These are phyloP conservation scores for Suillus ampliporus DNA, from an alignment of 768 basidiomycete genomes.

Conservation along the genomic window DNA sequence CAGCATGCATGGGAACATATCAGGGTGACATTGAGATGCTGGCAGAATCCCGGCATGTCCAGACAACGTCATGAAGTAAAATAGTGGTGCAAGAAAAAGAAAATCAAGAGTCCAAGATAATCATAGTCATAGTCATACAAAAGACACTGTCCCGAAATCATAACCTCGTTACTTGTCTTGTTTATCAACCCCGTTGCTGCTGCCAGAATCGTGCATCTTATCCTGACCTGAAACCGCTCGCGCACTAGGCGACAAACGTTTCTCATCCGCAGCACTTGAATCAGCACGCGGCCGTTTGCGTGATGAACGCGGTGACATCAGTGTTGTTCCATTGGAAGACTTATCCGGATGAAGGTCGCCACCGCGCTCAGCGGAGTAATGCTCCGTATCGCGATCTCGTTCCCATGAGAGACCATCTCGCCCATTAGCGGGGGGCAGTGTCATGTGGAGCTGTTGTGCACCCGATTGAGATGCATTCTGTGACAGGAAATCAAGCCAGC, in stretches of 20 bases:
- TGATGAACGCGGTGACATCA: slow-evolving; percentile 27
- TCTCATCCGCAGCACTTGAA: slow-evolving; percentile 24
- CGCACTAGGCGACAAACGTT: slow-evolving; percentile 20
- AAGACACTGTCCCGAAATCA: slow-evolving; percentile 2
- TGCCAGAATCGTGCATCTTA: slow-evolving; percentile 21
- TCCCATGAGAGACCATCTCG: slow-evolving; percentile 38
- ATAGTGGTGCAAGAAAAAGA: not conserved
- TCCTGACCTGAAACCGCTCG: slow-evolving; percentile 25
- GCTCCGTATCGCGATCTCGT: slow-evolving; percentile 35
- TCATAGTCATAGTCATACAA: not conserved
- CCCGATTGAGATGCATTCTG: slow-evolving; percentile 30
- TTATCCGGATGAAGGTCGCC: slow-evolving; percentile 22
- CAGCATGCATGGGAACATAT: not conserved
- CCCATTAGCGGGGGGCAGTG: slow-evolving; percentile 31
- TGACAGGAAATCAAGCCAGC: slow-evolving; percentile 40
- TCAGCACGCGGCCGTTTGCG: slow-evolving; percentile 36
- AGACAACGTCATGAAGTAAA: slow-evolving; percentile 12
- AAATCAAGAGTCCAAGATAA: slow-evolving; percentile 13
- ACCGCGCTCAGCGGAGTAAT: slow-evolving; percentile 35
- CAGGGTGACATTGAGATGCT: not conserved
- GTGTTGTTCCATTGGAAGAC: slow-evolving; percentile 20
- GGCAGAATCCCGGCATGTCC: slow-evolving; percentile 6
- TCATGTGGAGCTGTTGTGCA: slow-evolving; percentile 35
- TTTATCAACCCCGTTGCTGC: slow-evolving; percentile 22
- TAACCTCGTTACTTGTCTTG: slow-evolving; percentile 32